A percentile compares a stretch with the other conserved stretches of the same genome.
These are phyloP conservation scores for Globisporangium heterothallicum DNA, from an alignment of 352 stramenopile genomes.

Conservation along the genomic window DNA sequence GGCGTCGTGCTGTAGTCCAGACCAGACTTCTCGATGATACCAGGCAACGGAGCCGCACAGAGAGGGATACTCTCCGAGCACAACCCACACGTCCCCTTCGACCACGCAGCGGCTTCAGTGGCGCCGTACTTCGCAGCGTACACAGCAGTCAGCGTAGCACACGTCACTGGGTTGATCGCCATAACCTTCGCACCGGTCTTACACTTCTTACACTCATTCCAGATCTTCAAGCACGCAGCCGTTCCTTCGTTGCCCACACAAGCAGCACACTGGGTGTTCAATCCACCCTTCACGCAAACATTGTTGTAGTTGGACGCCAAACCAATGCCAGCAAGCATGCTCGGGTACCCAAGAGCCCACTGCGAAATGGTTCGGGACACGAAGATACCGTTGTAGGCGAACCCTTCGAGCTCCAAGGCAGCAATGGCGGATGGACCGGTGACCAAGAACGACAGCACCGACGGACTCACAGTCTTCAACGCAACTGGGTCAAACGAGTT, in stretches of 20 bases:
- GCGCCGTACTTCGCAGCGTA: conserved; percentile 38
- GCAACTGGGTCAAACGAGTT: conserved; percentile 17
- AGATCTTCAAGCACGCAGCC: conserved; percentile 32
- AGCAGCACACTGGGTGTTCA: conserved; percentile 38
- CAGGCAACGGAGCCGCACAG: conserved; percentile 50
- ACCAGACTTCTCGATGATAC: conserved; percentile 46
- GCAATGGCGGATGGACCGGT: background rate
- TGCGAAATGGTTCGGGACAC: conserved; percentile 16
- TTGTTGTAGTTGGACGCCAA: conserved; percentile 16
- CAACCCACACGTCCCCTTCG: conserved; percentile 29
- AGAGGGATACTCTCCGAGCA: conserved; percentile 31
- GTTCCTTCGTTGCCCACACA: conserved; percentile 25
- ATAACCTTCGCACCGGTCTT: conserved; percentile 27
- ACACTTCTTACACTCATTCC: conserved; percentile 42
- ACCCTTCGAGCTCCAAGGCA: conserved; percentile 9
- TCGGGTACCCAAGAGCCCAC: conserved; percentile 24
- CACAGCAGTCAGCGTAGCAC: conserved; percentile 26
- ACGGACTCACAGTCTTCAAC: conserved; percentile 5
- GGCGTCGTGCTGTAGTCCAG: conserved; percentile 36
- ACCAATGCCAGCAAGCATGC: conserved; percentile 18
- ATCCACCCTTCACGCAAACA: conserved; percentile 1
- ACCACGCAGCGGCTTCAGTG: conserved; percentile 26
- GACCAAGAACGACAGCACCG: conserved; percentile 10
- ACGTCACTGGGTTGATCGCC: conserved; percentile 39
- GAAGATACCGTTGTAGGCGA: conserved; percentile 21